phyloP scores from a whole-genome alignment of 495 filamentous ascomycete species.

The Thermothielavioides terrestris region DNA sequence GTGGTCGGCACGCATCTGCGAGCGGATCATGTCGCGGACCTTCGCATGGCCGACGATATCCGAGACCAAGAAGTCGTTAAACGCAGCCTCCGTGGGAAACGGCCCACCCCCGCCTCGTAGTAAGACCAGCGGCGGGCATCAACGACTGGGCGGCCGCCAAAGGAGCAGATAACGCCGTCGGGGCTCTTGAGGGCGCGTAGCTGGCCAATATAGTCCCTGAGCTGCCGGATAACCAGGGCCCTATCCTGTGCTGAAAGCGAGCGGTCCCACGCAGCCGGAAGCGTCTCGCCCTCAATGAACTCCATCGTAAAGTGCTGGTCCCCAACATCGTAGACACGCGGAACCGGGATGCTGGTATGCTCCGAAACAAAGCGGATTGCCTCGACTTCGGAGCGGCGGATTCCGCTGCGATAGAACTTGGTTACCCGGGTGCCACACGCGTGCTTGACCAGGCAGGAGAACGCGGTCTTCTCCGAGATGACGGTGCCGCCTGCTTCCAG shows the following conservation, averaged over 20 bases:
- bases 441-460: not conserved
- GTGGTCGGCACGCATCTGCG: not conserved
- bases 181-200: conserved; percentile 1
- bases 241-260: not conserved
- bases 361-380: not conserved
- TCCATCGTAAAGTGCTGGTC: not conserved
- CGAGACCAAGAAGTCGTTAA: not conserved
- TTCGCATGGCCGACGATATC: not conserved
- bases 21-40: not conserved
- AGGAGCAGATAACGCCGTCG: conserved; percentile 1
- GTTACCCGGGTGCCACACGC: not conserved
- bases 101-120: not conserved
- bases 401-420: not conserved
- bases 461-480: not conserved
- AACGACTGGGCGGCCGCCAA: not conserved
- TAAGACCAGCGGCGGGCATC: not conserved
- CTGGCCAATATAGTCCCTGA: not conserved
- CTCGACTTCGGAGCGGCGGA: not conserved
- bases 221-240: not conserved
- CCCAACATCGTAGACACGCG: not conserved
- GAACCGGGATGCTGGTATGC: not conserved
- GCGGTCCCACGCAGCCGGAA: not conserved
- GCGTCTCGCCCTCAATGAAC: not conserved
- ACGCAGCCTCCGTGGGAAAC: not conserved
- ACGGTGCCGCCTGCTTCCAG: not conserved